A percentile compares a stretch with the other conserved stretches of the same genome.
phyloP scores from a whole-genome alignment of 768 basidiomycete species.

The Daedalea quercina region DNA sequence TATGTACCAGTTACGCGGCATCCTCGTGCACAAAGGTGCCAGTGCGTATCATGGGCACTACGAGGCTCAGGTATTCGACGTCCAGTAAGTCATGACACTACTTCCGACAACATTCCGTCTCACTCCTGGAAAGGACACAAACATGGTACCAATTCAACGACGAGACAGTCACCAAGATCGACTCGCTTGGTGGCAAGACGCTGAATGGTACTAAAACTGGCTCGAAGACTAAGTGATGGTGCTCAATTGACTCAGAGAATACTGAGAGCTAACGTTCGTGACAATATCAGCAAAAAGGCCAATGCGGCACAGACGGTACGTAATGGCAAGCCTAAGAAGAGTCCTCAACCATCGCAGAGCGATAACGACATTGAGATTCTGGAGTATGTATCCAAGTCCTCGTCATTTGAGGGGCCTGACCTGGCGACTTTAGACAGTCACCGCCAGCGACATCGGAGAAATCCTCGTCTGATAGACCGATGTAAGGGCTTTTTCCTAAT shows the following conservation, averaged over 20 bases:
- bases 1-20: conserved; percentile 78
- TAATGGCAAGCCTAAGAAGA: conserved; percentile 32
- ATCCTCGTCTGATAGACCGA: conserved; percentile 1
- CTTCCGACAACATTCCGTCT: not conserved
- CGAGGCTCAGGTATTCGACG: conserved; percentile 78
- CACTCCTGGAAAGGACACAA: conserved; percentile 38
- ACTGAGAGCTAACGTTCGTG: not conserved
- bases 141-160: conserved; percentile 95
- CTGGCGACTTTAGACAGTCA: not conserved
- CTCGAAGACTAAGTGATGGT: conserved; percentile 12
- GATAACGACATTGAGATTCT: conserved; percentile 20
- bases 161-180: conserved; percentile 67
- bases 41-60: conserved; percentile 92
- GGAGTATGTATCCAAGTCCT: conserved; percentile 7
- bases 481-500: conserved; percentile 2
- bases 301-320: not conserved
- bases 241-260: not conserved
- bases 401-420: not conserved
- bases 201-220: conserved; percentile 22
- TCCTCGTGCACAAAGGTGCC: conserved; percentile 84
- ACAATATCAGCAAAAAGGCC: not conserved
- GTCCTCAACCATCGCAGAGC: conserved; percentile 36
- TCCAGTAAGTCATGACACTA: conserved; percentile 53
- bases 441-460: not conserved
- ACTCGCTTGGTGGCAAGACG: conserved; percentile 43